Conservation (phyloP, 768 basidiomycete genomes). For the Crepidotus variabilis region DNA sequence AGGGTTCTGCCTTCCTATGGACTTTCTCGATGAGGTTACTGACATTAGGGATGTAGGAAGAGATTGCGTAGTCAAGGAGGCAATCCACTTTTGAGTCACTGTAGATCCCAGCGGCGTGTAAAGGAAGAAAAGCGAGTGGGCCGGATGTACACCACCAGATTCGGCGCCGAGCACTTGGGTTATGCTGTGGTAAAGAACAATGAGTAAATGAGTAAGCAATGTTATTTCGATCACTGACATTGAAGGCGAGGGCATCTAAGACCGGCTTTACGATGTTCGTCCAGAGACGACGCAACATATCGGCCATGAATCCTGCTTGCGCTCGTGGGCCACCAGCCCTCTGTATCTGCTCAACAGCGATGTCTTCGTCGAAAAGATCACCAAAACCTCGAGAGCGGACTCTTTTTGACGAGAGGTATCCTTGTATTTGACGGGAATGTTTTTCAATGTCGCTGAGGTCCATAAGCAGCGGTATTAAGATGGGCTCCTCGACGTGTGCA, state of each 20-base stretch:
- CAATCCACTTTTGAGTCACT: neutral
- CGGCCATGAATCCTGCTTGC: neutral
- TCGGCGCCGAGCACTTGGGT: neutral
- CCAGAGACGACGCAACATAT: constrained; percentile 17
- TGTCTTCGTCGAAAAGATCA: neutral
- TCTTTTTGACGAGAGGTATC: neutral
- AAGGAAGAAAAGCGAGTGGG: constrained; percentile 16
- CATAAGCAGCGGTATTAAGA: constrained; percentile 20
- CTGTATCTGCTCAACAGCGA: neutral
- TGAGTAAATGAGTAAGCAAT: neutral
- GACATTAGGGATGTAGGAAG: constrained; percentile 19
- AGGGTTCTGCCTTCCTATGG: neutral
- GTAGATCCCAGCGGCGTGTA: constrained; percentile 19
- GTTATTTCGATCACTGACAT: constrained; percentile 1
- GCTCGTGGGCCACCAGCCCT: neutral
- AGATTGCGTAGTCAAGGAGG: constrained; percentile 15
- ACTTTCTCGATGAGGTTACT: constrained; percentile 6
- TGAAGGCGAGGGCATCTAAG: constrained; percentile 13
- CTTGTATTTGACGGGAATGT: constrained; percentile 1
- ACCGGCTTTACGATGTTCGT: constrained; percentile 16
- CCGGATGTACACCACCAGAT: constrained; percentile 18
- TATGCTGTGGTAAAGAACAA: neutral
- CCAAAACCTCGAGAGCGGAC: neutral
- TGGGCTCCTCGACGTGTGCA: constrained; percentile 6
- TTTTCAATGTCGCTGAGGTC: no score